Evolutionary conservation across 2,329 filamentous ascomycete genomes (phyloP), one percentile per base, ranked within the genome.

Genomic region (Hypoxylon sp.): DNA sequence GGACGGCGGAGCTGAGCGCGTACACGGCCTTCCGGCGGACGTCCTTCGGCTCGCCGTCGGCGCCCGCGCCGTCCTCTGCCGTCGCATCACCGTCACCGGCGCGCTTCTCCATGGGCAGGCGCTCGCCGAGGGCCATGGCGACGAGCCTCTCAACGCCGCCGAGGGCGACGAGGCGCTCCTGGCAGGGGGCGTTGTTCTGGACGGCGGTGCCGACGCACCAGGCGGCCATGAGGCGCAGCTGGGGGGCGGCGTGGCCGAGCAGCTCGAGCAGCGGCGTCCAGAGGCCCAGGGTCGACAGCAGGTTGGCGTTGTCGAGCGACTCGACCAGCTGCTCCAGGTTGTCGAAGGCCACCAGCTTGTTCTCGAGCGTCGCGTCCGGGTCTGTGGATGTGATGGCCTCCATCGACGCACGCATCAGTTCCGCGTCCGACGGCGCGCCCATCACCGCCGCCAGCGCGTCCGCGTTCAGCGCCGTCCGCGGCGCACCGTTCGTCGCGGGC

Each of bases 181-280:
- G 95, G 47, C 86, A 88, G 72, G 88, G 89, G 67, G 84, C 83
- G 75, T 99, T 98, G 79, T 99, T 99, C 81, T 98, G 93, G 58
- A 99, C 95, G 8, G 95, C 94, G 4, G 93, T 97, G 47, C 91
- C 92, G 56, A 95, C 80, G 78, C 92, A 97, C 91, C 92, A 97
- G n/a, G 92, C 92, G 2, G 94, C 93, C 84, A 92, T 92, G 68
- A 82, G 86, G 63, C 93, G 82, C 70, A 97, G 79, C 62, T 95
- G 90, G 4, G 81, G 72, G 70, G 95, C 88, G 9, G 83, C 80
- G 69, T 88, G 82, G 46, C 81, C 79, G 11, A 99, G 80, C 62
- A 89, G 85, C 7, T 81, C 76, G 9, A 97, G 79, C 33, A 99
- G 80, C 8, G 91, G 91, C 9, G 84, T 83, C 95, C 95, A 99